Percentiles rank a stretch among this genome's conserved stretches.
Conservation (phyloP, 2,329 filamentous ascomycete genomes). For the Aspergillus calidoustus region DNA sequence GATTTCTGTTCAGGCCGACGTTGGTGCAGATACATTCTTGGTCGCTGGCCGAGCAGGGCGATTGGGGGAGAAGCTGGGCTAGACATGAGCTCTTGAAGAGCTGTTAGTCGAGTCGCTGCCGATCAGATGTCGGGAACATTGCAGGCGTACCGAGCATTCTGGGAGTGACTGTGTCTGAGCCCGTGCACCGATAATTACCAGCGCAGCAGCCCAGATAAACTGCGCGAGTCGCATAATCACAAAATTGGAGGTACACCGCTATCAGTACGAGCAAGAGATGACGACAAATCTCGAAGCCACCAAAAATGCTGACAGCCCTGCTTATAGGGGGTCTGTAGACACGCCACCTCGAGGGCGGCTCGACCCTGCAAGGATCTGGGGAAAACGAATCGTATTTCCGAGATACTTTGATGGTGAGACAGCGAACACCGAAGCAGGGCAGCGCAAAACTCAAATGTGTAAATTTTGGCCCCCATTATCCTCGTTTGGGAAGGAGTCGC, state of each 20-base stretch:
- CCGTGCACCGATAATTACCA: neutral
- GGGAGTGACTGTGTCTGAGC: neutral
- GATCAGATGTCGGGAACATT: neutral
- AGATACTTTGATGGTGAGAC: neutral
- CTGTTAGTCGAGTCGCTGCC: neutral
- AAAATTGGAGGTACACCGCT: neutral
- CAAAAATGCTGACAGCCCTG: neutral
- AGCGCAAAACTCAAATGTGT: neutral
- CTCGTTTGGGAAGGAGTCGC: neutral
- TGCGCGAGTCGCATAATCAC: neutral
- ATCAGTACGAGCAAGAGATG: no score
- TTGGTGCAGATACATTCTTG: neutral
- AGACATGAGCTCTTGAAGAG: neutral
- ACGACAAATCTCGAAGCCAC: no score
- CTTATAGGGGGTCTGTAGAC: neutral
- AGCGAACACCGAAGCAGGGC: no score
- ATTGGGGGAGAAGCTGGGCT: neutral
- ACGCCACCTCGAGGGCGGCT: neutral
- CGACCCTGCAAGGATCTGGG: neutral
- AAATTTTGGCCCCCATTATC: neutral
- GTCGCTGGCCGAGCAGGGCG: neutral
- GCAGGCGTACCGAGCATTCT: neutral
- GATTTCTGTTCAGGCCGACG: neutral
- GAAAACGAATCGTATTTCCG: neutral
- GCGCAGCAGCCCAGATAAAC: neutral